These are phyloP conservation scores for Daedaleopsis sinensis DNA, from an alignment of 768 basidiomycete genomes.

Conservation along the genomic window DNA sequence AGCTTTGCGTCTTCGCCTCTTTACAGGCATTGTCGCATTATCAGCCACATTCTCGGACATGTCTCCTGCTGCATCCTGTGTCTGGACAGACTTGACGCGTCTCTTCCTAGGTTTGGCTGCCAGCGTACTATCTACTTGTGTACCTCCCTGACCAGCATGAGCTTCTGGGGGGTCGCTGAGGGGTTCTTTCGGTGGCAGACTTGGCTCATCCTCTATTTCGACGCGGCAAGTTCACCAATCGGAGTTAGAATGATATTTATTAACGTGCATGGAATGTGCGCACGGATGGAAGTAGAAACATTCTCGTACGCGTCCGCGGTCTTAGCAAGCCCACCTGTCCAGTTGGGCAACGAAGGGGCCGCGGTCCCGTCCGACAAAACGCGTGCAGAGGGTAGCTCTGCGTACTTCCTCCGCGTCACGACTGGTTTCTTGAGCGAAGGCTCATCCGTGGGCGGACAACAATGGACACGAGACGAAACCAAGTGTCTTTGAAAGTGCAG, in stretches of 20 bases:
- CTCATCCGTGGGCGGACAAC: background rate
- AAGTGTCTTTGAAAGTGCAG: background rate
- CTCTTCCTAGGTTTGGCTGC: conserved; percentile 7
- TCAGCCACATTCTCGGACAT: too few species aligned
- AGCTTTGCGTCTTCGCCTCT: conserved; percentile 7
- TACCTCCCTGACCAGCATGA: background rate
- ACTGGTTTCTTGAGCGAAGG: conserved; percentile 14
- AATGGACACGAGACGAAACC: background rate
- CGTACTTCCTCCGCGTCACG: conserved; percentile 52
- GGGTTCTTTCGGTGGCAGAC: background rate
- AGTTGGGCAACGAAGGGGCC: conserved; percentile 47
- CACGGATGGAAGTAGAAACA: conserved; percentile 11
- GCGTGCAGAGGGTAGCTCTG: conserved; percentile 58
- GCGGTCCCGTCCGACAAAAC: conserved; percentile 45
- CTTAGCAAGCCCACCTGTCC: conserved; percentile 37
- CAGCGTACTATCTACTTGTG: background rate
- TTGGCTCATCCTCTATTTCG: background rate
- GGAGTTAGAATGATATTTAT: conserved; percentile 8
- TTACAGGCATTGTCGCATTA: background rate
- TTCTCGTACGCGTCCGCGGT: conserved; percentile 1
- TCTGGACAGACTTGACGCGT: background rate
- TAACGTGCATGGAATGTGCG: conserved; percentile 15
- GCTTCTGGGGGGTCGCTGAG: background rate
- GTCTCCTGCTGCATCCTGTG: background rate
- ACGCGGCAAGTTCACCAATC: background rate